A percentile compares a stretch with the other conserved stretches of the same genome.
Conservation (phyloP, 1,284 basidiomycete species). For the Mycocalia duriaeana region DNA sequence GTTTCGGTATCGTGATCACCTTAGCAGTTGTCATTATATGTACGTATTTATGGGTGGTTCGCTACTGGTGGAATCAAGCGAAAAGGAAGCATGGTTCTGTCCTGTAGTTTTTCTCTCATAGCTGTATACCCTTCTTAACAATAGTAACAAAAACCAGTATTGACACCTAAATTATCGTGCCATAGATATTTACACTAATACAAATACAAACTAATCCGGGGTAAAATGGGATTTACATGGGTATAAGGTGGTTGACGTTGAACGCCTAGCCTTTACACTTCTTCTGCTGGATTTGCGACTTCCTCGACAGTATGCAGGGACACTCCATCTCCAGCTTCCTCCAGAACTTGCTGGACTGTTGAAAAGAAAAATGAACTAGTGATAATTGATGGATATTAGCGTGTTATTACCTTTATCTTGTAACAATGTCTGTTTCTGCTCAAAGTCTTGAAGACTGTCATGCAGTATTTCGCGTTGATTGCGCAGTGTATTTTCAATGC, state of each 20-base stretch:
- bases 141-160: neutral
- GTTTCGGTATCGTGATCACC: conserved; percentile 48
- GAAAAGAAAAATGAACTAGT: conserved; percentile 1
- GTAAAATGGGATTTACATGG: neutral
- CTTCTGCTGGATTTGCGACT: conserved; percentile 10
- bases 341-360: conserved; percentile 52
- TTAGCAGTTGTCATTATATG: conserved; percentile 34
- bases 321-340: conserved; percentile 40
- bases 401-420: conserved; percentile 46
- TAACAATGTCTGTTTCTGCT: conserved; percentile 51
- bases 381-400: neutral
- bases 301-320: conserved; percentile 14
- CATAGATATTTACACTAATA: neutral
- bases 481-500: conserved; percentile 48
- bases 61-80: conserved; percentile 56
- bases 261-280: conserved; percentile 14
- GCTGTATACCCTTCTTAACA: neutral
- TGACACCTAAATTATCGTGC: neutral
- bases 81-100: conserved; percentile 31
- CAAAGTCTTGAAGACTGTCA: conserved; percentile 47
- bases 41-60: conserved; percentile 38
- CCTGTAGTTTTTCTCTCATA: conserved; percentile 12
- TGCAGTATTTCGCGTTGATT: conserved; percentile 50
- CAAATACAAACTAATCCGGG: neutral
- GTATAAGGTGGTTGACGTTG: neutral